Evolutionary conservation across 768 basidiomycete species (phyloP), one percentile per base, ranked within the genome.

Genomic region (Boletus insuetus): DNA sequence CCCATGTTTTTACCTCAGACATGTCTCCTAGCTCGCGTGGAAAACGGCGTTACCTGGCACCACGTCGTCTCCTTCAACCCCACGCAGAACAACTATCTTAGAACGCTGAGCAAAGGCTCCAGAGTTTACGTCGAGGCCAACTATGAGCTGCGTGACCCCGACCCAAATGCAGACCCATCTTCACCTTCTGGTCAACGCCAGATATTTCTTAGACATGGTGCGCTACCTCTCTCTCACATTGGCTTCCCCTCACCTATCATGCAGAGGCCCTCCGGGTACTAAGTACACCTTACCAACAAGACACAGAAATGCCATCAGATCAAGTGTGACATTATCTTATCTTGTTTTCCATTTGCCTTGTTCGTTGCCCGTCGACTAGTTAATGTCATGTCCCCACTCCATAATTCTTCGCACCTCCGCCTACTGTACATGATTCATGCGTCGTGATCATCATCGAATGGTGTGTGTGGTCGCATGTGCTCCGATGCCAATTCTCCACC

Each of bases 151-250:
- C 82, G 85, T 38, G 88, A 92, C 55, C 81, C 90, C 10, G 86
- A 87, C 39, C 70, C 78, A 7, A 77, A 74, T 38, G 82, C 88
- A 13, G 88, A 91, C 49, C 77, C 88, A 3, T 72, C 79, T 47
- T 82, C 87, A 1, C 81, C 85, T 31, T 78, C 83, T 51, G 87
- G 84, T 2, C 90, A 91, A 66, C 84, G 89, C 32, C 90, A 92
- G 68, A 87, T 94, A 51, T 87, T 91, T 72, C 77, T 94, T 39
- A 78, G 82, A 65, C 91, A 94, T 59, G 90, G 92, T 90, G 56
- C 39, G 81, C 58, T 13, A 2, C 34, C 35, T 22, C 6, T 44
- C 6, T 26, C 17, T 20, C 12, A 2, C 29, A 5, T 31, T 32
- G 49, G 3, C 8, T 54, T 46, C 8, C 3, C 17, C 60, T 65